Base-by-base conservation (phyloP, 352 stramenopile genomes). In the Pythium folliculosum region DNA sequence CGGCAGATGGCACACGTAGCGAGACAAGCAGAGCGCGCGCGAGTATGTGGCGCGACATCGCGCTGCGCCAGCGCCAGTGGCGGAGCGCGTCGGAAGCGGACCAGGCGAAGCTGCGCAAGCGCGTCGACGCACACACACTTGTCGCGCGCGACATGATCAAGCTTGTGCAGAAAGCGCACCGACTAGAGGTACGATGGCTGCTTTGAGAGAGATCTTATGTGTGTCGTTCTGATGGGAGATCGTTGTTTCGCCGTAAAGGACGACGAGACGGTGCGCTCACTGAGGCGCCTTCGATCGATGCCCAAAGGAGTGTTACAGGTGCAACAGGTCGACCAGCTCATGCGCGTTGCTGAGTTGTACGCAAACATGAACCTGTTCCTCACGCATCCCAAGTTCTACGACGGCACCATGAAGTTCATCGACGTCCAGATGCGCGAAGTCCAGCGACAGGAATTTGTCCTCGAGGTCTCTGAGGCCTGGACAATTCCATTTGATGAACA, bases 361-460 rank as follows among this genome's bases (percentile, higher is more conserved):
- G 1, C 5, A 0, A 50, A 59, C 14, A 43, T 63, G 6, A 40
- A 48, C 1, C 51, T 14, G 6, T 69, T 69, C 38, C 35, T 32
- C 7, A 63, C 61, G 25, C 40, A 21, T 21, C 22, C 53, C 1
- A 69, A 69, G 23, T 69, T 69, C 35, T 45, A 59, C 23, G 62
- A 69, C n/a, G 53, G 62, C 22, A 59, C 62, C 3, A 3, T 58
- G 16, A 69, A 69, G 53, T 69, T 69, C 22, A 50, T 69, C 17
- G 62, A 69, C 53, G 40, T 69, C 21, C 45, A 69, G 35, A 52
- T 69, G n/a, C 21, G 23, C 32, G 62, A 69, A 8, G 51, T 54
- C 9, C 13, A n/a, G 3, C 35, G 17, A 1, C 38, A 49, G 5
- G 17, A 51, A 4, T 21, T 56, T 2, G n/a, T 60, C 17, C 47